These are phyloP conservation scores for Candida gorgasii DNA, from an alignment of 805 yeast genomes.

Conservation along the genomic window DNA sequence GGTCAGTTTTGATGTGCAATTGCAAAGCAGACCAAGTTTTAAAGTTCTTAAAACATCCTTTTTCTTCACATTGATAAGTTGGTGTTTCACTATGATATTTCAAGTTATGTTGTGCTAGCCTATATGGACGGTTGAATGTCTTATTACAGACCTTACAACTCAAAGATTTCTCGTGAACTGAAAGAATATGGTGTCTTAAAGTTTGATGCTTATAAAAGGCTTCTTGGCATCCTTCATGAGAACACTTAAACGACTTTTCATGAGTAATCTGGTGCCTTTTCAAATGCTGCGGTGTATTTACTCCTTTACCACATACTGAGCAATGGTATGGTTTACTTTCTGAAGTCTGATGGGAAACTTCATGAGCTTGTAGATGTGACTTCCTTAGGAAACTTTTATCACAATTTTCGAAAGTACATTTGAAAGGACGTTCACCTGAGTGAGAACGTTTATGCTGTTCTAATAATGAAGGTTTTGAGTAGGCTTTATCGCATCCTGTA, in stretches of 20 bases:
- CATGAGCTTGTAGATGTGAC: conserved; percentile 79
- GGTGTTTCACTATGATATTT: conserved; percentile 62
- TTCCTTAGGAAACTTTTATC: conserved; percentile 66
- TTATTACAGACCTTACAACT: conserved; percentile 66
- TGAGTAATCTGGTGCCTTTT: conserved; percentile 84
- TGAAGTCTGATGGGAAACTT: conserved; percentile 55
- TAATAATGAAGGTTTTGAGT: conserved; percentile 76
- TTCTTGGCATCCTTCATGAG: conserved; percentile 61
- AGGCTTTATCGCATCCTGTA: conserved; percentile 71
- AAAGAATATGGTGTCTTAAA: conserved; percentile 65
- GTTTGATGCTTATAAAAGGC: conserved; percentile 75
- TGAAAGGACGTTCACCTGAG: conserved; percentile 75
- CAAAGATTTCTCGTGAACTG: conserved; percentile 59
- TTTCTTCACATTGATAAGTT: conserved; percentile 60
- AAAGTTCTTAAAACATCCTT: conserved; percentile 61
- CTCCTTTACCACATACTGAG: conserved; percentile 76
- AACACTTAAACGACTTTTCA: conserved; percentile 60
- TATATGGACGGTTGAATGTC: conserved; percentile 60
- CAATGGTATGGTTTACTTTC: conserved; percentile 73
- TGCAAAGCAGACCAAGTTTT: conserved; percentile 75
- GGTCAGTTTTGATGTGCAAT: conserved; percentile 67
- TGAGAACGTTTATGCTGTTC: conserved; percentile 83
- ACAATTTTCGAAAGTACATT: conserved; percentile 60
- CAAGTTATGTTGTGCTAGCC: conserved; percentile 64
- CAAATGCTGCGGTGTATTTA: conserved; percentile 76